Evolutionary conservation across 139 green algal genomes (phyloP).

Genomic region (Coccomyxa sp.): DNA sequence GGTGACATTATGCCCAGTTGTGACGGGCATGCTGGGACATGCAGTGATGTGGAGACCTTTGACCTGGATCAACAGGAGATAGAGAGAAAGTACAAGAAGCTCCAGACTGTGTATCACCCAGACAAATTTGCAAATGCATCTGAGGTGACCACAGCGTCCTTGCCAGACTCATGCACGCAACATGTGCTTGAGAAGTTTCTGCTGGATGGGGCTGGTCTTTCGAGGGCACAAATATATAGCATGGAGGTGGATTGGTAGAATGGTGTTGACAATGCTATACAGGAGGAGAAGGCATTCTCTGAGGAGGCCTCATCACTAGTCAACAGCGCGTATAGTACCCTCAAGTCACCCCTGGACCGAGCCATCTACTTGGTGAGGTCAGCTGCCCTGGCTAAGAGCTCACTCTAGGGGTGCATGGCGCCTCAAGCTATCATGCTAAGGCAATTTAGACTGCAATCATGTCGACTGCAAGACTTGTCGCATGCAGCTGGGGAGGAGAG

Average conservation of each 20-base stretch:
- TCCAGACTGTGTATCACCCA: background rate
- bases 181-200: too few relatives aligned
- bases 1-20: too few relatives aligned
- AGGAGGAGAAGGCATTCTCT: background rate
- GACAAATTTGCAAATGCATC: background rate
- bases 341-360: background rate
- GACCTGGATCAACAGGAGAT: background rate
- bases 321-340: background rate
- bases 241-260: too few relatives aligned
- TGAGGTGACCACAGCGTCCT: too few relatives aligned
- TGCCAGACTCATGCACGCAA: too few relatives aligned
- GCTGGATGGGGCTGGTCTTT: too few relatives aligned
- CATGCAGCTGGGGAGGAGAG: background rate
- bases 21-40: background rate
- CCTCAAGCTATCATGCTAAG: too few relatives aligned
- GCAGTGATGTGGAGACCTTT: background rate
- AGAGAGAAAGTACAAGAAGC: background rate
- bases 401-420: background rate
- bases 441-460: too few relatives aligned
- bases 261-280: too few relatives aligned
- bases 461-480: too few relatives aligned
- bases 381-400: background rate
- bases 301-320: background rate
- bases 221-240: too few relatives aligned
- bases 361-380: background rate